These are phyloP conservation scores for Hypomyces perniciosus DNA, from an alignment of 2,329 filamentous ascomycete species.

Conservation along the genomic window DNA sequence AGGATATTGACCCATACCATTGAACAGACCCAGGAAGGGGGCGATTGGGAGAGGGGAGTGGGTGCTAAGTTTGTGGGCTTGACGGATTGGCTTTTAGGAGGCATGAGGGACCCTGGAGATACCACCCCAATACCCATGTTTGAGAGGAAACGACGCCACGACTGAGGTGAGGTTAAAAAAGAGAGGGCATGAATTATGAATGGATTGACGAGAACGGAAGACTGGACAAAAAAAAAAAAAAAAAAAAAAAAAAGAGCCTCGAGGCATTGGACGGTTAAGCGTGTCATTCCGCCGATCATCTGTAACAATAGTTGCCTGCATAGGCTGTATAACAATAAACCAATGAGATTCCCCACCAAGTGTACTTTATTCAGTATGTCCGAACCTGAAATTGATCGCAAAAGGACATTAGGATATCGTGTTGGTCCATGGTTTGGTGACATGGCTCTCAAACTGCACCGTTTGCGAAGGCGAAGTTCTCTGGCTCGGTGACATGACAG, in stretches of 20 bases:
- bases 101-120: constrained; percentile 43
- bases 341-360: constrained; percentile 15
- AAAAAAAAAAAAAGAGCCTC: neutral
- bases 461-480: too few species aligned
- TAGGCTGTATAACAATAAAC: constrained; percentile 6
- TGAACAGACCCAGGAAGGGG: constrained; percentile 81
- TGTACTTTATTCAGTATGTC: neutral
- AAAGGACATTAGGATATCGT: too few species aligned
- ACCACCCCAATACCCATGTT: constrained; percentile 30
- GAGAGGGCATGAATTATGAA: neutral
- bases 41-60: constrained; percentile 74
- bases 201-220: neutral
- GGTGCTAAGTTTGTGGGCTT: constrained; percentile 80
- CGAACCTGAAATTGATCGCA: neutral
- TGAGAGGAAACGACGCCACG: constrained; percentile 22
- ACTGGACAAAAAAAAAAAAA: constrained; percentile 9
- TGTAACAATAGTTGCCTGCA: constrained; percentile 2
- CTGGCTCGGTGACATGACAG: neutral
- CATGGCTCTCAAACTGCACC: too few species aligned
- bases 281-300: neutral
- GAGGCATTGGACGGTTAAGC: neutral
- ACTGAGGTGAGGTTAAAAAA: neutral
- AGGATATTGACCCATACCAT: constrained; percentile 84
- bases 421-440: too few species aligned
- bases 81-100: constrained; percentile 90